Evolutionary conservation across 2,329 filamentous ascomycete species (phyloP), one percentile per base, ranked within the genome.

Genomic region (Chaetomiaceae sp.): DNA sequence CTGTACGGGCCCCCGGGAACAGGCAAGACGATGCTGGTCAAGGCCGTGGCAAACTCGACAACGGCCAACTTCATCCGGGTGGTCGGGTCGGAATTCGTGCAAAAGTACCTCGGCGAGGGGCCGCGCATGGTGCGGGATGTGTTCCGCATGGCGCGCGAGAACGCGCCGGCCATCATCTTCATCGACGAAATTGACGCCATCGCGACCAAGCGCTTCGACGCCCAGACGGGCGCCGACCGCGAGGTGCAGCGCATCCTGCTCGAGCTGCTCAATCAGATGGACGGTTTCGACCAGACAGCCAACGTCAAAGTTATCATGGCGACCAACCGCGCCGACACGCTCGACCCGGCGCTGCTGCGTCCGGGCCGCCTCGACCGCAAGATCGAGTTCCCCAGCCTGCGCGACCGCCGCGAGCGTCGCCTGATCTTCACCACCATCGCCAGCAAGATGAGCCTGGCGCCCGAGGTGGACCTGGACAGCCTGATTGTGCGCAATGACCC

Each of bases 301-400:
- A 99, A 99, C 72, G 94, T 99, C 73, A 99, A 99, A 78, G 94
- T 99, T 69, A 99, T 99, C 75, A 99, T 99, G 94, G 94, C 94
- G 62, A 99, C 94, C 62, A 99, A 99, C 78, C 87, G 94, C 69
- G 92, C 94, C 61, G 94, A 97, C 71, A 99, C 94, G 6, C 81
- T 99, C 60, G 94, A 99, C 69, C 94, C 94, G 14, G 94, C 94
- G 37, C 80, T 99, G 57, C 82, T 99, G 57, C 90, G 94, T 65
- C 94, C 94, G 29, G 94, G 94, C 62, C 90, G 94, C 76, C 80
- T 99, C 54, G 94, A 99, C 73, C 82, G 94, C 68, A 99, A 99
- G 80, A 99, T 99, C 61, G 94, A 99, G 73, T 99, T 99, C 73
- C 94, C 94, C n/a, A 90, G 83, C 56, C 81, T 99, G 59, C 84